Base-by-base conservation (phyloP, 2,329 filamentous ascomycete species). In the Didymella exigua region DNA sequence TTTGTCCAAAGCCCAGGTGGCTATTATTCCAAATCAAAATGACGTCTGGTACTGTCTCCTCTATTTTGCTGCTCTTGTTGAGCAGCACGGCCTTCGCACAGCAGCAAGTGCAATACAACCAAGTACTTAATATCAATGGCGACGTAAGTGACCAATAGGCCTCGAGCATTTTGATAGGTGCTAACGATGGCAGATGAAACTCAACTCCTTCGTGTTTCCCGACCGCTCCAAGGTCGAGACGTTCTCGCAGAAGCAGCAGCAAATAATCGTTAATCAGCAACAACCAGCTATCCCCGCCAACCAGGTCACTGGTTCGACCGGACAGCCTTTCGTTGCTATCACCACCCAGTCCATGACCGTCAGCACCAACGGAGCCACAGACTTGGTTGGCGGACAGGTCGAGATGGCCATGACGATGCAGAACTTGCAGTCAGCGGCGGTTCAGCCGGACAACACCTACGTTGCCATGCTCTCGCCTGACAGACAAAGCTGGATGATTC, bases 251-350 rank as follows among this genome's bases (percentile, higher is more conserved):
- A 74, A 66, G 41, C 72, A 75, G 50, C 72, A 71, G 30, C 72
- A 75, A 49, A 58, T 75, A 69, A 73, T 75, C 23, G 72, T 75
- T 68, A 75, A 75, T 72, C 72, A 75, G 60, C 68, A 75, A 58
- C 66, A 62, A 26, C 67, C 69, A 9, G 59, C 72, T 5, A 64
- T 75, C 18, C 65, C 70, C 7, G 63, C 69, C 11, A 74, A 73
- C 58, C 71, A 74, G 49, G 70, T 75, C 37, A 73, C 72, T 18
- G 72, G 72, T 5, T 66, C 71, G 1, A 73, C 72, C 16, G 72
- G 72, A 14, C 70, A 73, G 59, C 72, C 72, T 0, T 75, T 75
- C 38, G 69, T 75, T 36, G 67, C 68, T 30, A 58, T 75, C 19
- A 66, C 62, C 31, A 59, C 62, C 10, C 67, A 69, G 30, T 74